Evolutionary conservation across 805 yeast genomes (phyloP).

Genomic region (Nakazawaea anatomiae): DNA sequence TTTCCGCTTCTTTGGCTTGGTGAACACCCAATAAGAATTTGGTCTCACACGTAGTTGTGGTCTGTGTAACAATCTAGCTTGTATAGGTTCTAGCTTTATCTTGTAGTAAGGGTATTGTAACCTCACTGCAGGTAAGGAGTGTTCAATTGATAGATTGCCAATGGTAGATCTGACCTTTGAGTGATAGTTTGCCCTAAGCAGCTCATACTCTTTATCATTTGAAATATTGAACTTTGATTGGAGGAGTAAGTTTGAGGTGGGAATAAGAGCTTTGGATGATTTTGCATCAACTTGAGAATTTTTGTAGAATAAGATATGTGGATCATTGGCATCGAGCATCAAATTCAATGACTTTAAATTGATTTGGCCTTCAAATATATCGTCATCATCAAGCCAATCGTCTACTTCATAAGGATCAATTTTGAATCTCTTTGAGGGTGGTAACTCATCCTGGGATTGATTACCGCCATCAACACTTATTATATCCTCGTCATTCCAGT

Average conservation of each 20-base stretch:
- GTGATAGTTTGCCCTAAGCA: conserved; percentile 79
- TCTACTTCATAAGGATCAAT: conserved; percentile 31
- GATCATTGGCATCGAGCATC: conserved; percentile 82
- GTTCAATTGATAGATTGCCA: conserved; percentile 87
- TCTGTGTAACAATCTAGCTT: conserved; percentile 75
- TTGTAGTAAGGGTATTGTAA: conserved; percentile 89
- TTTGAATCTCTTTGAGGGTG: conserved; percentile 19
- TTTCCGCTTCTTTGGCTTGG: conserved; percentile 72
- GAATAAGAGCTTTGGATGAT: conserved; percentile 31
- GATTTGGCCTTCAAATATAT: conserved; percentile 64
- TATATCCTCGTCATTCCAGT: conserved; percentile 69
- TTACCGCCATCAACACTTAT: conserved; percentile 39
- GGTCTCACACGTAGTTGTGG: conserved; percentile 72
- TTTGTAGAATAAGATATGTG: conserved; percentile 62
- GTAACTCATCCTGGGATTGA: not conserved
- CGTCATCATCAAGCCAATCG: conserved; percentile 55
- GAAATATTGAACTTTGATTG: conserved; percentile 72
- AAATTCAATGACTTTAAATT: conserved; percentile 29
- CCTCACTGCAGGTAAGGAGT: conserved; percentile 79
- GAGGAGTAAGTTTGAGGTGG: conserved; percentile 49
- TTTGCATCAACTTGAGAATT: conserved; percentile 13
- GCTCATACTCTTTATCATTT: conserved; percentile 81
- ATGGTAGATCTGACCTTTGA: conserved; percentile 89
- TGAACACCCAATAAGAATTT: conserved; percentile 69
- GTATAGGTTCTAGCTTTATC: conserved; percentile 62